These are phyloP conservation scores for Sporothrix mexicana DNA, from an alignment of 2,329 filamentous ascomycete species.

Conservation along the genomic window DNA sequence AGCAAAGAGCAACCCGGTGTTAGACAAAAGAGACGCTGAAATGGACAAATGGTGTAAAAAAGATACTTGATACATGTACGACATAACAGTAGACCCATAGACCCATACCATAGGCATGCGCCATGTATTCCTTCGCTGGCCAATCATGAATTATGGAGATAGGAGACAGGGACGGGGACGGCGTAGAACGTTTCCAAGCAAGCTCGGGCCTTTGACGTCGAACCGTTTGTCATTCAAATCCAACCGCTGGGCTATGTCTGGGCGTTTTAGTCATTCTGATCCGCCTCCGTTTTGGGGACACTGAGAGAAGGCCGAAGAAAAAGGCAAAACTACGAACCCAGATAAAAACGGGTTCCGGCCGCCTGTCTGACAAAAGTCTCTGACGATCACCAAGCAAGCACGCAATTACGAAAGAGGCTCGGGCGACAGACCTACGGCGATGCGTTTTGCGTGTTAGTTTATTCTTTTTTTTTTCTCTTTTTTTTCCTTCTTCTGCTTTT, in stretches of 20 bases:
- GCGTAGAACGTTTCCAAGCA: neutral
- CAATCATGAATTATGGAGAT: constrained; percentile 9
- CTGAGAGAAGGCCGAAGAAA: neutral
- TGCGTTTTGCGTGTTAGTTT: neutral
- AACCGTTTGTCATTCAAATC: constrained; percentile 16
- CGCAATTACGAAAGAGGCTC: constrained; percentile 12
- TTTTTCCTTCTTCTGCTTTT: neutral
- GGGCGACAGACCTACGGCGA: neutral
- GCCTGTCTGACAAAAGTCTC: constrained; percentile 26
- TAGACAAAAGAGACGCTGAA: neutral
- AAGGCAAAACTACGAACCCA: neutral
- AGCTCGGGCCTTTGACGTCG: neutral
- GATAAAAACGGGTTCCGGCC: neutral
- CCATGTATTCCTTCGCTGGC: neutral
- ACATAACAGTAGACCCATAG: too few species aligned
- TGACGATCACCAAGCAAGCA: constrained; percentile 25
- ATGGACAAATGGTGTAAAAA: neutral
- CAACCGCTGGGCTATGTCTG: neutral
- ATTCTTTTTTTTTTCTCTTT: neutral
- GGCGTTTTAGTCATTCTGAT: neutral
- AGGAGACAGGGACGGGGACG: constrained; percentile 14
- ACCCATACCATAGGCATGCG: too few species aligned
- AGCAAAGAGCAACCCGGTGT: neutral
- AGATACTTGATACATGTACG: too few species aligned
- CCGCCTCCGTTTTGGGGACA: constrained; percentile 1